Evolutionary conservation across 2,329 filamentous ascomycete genomes (phyloP).

Genomic region (Dactylellina parvicollis): DNA sequence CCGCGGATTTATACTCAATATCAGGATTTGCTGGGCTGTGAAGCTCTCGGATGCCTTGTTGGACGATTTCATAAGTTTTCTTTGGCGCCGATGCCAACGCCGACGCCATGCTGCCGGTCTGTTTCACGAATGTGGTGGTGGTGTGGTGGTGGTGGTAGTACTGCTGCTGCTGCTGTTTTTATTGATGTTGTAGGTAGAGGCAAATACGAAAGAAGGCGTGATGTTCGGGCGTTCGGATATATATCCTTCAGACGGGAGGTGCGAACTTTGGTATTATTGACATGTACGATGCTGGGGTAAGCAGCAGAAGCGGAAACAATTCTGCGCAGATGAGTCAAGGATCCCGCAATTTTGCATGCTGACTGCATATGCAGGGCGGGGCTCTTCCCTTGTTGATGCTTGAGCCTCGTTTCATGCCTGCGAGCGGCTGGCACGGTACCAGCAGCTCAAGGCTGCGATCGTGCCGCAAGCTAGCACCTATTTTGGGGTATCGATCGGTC

Average conservation of each 20-base stretch:
- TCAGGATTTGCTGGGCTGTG: conserved; percentile 61
- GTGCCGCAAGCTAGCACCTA: too few species aligned
- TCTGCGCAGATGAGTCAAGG: conserved; percentile 2
- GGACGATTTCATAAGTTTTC: conserved; percentile 59
- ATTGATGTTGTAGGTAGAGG: not conserved
- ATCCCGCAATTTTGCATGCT: conserved; percentile 7
- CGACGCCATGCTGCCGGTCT: conserved; percentile 9
- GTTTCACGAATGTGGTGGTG: not conserved
- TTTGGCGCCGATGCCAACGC: conserved; percentile 16
- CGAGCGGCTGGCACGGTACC: too few species aligned
- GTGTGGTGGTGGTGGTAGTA: not conserved
- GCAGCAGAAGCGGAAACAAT: not conserved
- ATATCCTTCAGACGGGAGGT: too few species aligned
- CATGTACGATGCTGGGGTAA: too few species aligned
- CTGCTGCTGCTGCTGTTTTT: not conserved
- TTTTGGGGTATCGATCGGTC: too few species aligned
- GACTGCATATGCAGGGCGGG: conserved; percentile 1
- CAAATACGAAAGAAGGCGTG: not conserved
- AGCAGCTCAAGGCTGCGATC: too few species aligned
- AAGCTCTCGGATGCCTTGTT: conserved; percentile 62
- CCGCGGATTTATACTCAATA: conserved; percentile 59
- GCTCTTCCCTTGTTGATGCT: too few species aligned
- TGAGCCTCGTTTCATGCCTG: too few species aligned
- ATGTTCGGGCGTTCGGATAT: not conserved
- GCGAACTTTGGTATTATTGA: too few species aligned